Evolutionary conservation across 176 grass and related monocot genomes (phyloP), one percentile per base, ranked within the genome.

Genomic region (Neostapfia colusana): DNA sequence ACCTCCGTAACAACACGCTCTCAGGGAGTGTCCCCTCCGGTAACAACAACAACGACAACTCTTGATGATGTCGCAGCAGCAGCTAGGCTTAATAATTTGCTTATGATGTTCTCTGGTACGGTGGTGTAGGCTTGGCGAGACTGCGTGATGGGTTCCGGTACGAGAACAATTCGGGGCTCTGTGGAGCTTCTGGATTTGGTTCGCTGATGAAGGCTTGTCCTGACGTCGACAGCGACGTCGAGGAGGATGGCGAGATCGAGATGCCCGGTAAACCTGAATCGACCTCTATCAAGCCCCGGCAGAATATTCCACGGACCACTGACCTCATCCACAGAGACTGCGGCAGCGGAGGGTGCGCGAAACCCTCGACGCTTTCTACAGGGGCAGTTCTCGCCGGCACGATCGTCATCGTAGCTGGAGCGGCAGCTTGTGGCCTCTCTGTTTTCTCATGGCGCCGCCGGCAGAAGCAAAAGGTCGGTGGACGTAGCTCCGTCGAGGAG

Each of bases 21-120:
- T 92, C 95, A 62, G 89, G 95, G 79, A 92, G 43, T 65, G 87
- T 98, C 39, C 87, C 91, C 65, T 81, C 87, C 53, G 91, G 91
- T 98, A n/a, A n/a, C n/a, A n/a, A n/a, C n/a, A n/a, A n/a, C n/a
- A n/a, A n/a, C n/a, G n/a, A n/a, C n/a, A n/a, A n/a, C n/a, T n/a
- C n/a, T n/a, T n/a, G n/a, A n/a, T n/a, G n/a, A n/a, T n/a, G n/a
- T n/a, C n/a, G n/a, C n/a, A n/a, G n/a, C n/a, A n/a, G n/a, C n/a
- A n/a, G n/a, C n/a, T n/a, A n/a, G n/a, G n/a, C n/a, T n/a, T n/a
- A n/a, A n/a, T n/a, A n/a, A n/a, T n/a, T n/a, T n/a, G n/a, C 31
- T 16, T 50, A 36, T 27, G 6, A 53, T 36, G 4, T n/a, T 67
- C 3, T 69, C 35, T 66, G 35, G n/a, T n/a, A n/a, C n/a, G n/a